A percentile compares a stretch with the other conserved stretches of the same genome.
Conservation (phyloP, 2,329 filamentous ascomycete species). For the Arachnomyces sp. region DNA sequence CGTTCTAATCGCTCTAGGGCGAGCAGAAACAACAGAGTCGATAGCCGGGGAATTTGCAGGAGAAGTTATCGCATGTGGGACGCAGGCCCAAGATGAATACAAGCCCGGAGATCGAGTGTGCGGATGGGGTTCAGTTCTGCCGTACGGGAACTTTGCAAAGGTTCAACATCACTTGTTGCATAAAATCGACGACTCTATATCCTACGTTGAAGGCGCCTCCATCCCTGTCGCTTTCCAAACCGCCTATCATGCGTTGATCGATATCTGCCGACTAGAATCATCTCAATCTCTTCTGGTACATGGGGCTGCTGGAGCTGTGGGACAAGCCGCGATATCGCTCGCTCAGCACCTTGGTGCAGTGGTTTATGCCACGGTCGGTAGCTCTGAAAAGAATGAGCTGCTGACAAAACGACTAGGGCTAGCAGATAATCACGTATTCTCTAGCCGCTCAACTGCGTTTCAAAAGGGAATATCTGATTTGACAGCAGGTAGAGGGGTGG, state of each 20-base stretch:
- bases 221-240: conserved; percentile 10
- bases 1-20: neutral
- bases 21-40: neutral
- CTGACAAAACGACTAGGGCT: conserved; percentile 11
- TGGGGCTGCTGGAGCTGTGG: conserved; percentile 14
- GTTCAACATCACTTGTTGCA: neutral
- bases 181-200: conserved; percentile 1
- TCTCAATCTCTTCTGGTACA: conserved; percentile 17
- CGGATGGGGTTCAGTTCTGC: neutral
- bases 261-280: conserved; percentile 6
- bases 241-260: conserved; percentile 9
- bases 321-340: conserved; percentile 17
- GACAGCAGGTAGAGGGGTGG: conserved; percentile 11
- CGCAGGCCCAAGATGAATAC: neutral
- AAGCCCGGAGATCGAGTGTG: neutral
- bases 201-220: conserved; percentile 7
- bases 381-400: conserved; percentile 10
- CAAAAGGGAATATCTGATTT: conserved; percentile 9
- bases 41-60: too few relatives aligned
- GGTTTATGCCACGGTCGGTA: conserved; percentile 16
- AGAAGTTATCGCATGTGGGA: too few relatives aligned
- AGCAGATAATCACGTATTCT: conserved; percentile 11
- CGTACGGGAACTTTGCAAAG: neutral
- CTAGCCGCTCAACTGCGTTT: conserved; percentile 8
- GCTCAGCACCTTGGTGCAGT: conserved; percentile 14